These are phyloP conservation scores for Eucalyptus victrix DNA, from an alignment of 345 rosid genomes.

Conservation along the genomic window DNA sequence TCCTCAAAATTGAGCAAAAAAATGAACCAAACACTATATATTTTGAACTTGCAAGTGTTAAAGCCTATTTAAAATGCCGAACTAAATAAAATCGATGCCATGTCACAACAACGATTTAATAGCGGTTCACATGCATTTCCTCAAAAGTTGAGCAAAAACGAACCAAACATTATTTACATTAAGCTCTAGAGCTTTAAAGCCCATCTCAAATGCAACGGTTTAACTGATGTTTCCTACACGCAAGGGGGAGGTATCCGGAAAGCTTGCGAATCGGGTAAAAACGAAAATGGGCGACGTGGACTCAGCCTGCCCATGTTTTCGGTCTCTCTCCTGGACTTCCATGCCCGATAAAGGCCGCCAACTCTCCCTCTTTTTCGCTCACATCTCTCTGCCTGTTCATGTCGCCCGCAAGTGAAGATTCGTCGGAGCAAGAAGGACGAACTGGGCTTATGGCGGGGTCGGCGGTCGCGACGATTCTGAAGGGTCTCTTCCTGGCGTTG, in stretches of 20 bases:
- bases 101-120: background rate
- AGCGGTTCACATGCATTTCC: background rate
- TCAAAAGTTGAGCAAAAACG: no score
- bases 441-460: slow-evolving; percentile 18
- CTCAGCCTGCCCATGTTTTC: slow-evolving; percentile 3
- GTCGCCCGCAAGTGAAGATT: background rate
- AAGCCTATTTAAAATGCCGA: no score
- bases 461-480: slow-evolving; percentile 20
- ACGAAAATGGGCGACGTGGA: slow-evolving; percentile 15
- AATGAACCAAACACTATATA: no score
- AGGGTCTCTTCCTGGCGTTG: slow-evolving; percentile 25
- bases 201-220: no score
- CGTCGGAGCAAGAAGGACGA: background rate
- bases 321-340: background rate
- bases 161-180: no score
- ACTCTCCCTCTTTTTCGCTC: background rate
- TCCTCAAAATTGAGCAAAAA: no score
- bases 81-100: background rate
- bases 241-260: background rate
- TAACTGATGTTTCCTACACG: background rate
- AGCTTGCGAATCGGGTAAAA: background rate
- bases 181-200: no score
- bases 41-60: no score
- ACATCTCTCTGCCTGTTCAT: background rate
- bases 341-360: background rate